phyloP scores from a whole-genome alignment of 2,329 filamentous ascomycete species.

The Colletotrichum lindemuthianum region DNA sequence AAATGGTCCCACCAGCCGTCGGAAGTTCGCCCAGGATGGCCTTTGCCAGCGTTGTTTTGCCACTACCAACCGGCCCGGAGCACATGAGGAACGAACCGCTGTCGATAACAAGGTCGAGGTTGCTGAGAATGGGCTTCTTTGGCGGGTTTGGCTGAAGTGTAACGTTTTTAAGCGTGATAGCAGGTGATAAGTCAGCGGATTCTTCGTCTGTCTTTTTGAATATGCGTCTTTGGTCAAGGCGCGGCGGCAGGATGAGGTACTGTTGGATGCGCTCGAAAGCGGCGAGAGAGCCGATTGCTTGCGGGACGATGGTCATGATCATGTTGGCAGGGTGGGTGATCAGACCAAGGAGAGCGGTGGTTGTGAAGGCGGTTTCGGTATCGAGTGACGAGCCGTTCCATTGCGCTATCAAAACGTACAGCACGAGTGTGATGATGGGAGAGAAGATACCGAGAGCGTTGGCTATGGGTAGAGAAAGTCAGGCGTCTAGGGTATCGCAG shows the following conservation, averaged over 20 bases:
- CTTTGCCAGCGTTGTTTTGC: constrained; percentile 37
- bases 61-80: constrained; percentile 30
- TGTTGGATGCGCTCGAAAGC: constrained; percentile 37
- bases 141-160: neutral
- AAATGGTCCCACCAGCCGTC: neutral
- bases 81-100: constrained; percentile 10
- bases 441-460: constrained; percentile 37
- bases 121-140: neutral
- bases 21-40: constrained; percentile 39
- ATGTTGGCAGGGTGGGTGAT: constrained; percentile 36
- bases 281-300: constrained; percentile 33
- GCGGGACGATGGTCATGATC: constrained; percentile 29
- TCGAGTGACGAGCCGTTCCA: neutral
- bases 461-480: constrained; percentile 27
- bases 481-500: neutral
- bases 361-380: constrained; percentile 37
- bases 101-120: neutral
- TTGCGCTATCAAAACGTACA: constrained; percentile 7
- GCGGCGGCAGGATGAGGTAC: constrained; percentile 30
- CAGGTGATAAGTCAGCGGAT: neutral
- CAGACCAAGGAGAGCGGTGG: constrained; percentile 38
- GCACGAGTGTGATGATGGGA: constrained; percentile 6
- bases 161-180: neutral
- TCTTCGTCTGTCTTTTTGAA: neutral
- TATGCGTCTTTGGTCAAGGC: constrained; percentile 2